These are phyloP conservation scores for Passiflora organensis DNA, from an alignment of 345 rosid species.

Conservation along the genomic window DNA sequence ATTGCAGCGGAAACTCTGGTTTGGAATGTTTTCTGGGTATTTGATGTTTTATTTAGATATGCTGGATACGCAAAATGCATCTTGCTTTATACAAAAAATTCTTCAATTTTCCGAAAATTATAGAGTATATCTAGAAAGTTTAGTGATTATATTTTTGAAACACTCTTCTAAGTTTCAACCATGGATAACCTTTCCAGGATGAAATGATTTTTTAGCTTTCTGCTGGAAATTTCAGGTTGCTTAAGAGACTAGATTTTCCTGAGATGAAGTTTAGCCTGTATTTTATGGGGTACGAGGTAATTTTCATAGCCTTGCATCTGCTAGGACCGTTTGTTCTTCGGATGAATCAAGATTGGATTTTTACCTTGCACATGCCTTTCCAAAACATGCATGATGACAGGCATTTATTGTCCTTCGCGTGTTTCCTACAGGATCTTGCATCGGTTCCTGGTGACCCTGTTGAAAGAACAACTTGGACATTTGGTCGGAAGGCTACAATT, in stretches of 20 bases:
- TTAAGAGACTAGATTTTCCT: slow-evolving; percentile 83
- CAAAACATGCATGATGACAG: not conserved
- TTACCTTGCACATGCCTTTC: not conserved
- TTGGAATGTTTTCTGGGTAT: too few relatives aligned
- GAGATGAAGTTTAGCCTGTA: slow-evolving; percentile 89
- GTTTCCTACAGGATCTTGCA: slow-evolving; percentile 45
- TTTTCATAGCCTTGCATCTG: not conserved
- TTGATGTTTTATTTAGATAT: not conserved
- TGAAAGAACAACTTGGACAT: slow-evolving; percentile 86
- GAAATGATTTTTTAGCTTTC: not conserved
- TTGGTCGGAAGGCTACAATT: slow-evolving; percentile 69
- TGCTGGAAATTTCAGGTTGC: slow-evolving; percentile 41
- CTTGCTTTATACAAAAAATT: too few relatives aligned
- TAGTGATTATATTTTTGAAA: not conserved
- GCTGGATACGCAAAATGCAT: not conserved
- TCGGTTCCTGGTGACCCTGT: slow-evolving; percentile 65
- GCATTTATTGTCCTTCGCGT: not conserved
- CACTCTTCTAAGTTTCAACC: not conserved
- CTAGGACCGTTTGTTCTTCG: too few relatives aligned
- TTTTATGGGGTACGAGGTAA: slow-evolving; percentile 89
- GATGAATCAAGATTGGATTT: not conserved
- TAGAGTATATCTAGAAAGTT: not conserved
- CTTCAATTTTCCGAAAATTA: too few relatives aligned
- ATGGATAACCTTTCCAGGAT: not conserved
- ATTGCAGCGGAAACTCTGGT: too few relatives aligned